phyloP scores from a whole-genome alignment of 1,139 yeast genomes.

The Dujonia santamariae region DNA sequence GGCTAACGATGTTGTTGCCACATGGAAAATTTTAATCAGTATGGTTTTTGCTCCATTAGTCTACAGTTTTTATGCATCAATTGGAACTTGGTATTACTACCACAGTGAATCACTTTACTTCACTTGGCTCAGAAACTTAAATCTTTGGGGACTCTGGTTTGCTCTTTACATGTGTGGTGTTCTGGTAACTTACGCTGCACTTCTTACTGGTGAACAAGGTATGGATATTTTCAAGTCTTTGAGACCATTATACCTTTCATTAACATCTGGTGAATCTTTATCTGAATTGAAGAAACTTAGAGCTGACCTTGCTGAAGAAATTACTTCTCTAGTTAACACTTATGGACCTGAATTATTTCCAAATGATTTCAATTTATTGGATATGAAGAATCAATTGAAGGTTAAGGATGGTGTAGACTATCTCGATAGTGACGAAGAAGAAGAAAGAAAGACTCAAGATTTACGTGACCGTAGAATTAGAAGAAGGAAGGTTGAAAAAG shows the following conservation, averaged over 20 bases:
- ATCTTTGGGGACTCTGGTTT: constrained; percentile 38
- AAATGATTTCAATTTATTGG: constrained; percentile 43
- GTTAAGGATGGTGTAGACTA: constrained; percentile 23
- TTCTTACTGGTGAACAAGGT: constrained; percentile 90
- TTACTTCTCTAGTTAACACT: constrained; percentile 43
- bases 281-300: constrained; percentile 45
- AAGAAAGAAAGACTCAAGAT: constrained; percentile 54
- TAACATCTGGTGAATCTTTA: constrained; percentile 61
- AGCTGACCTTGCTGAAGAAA: constrained; percentile 37
- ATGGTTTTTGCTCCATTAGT: constrained; percentile 87
- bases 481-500: constrained; percentile 21
- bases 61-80: constrained; percentile 72
- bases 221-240: constrained; percentile 82
- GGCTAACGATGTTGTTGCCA: constrained; percentile 91
- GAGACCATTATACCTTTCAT: constrained; percentile 75
- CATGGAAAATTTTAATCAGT: constrained; percentile 91
- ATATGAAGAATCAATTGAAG: constrained; percentile 29
- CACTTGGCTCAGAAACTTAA: constrained; percentile 12
- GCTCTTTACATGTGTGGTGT: constrained; percentile 57
- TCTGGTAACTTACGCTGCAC: constrained; percentile 78
- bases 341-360: constrained; percentile 47
- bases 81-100: constrained; percentile 55
- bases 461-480: constrained; percentile 44
- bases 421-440: constrained; percentile 51
- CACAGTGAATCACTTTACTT: constrained; percentile 17